Evolutionary conservation across 148 eudicot genomes (phyloP).

Genomic region (Chenopodium album): DNA sequence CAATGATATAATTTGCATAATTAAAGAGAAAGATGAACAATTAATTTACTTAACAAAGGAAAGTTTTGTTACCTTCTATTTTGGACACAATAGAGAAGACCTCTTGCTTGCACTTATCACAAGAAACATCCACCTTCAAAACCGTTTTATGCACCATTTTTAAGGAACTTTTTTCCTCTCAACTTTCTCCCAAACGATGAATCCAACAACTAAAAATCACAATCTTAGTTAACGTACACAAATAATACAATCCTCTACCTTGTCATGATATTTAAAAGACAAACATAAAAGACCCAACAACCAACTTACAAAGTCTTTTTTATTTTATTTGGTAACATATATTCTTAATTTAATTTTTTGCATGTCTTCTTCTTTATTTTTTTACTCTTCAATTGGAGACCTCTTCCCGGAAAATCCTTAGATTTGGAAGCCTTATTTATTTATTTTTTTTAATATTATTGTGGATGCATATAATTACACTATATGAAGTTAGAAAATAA

Average conservation of each 20-base stretch:
- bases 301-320: not conserved
- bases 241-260: not conserved
- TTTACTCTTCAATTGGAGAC: too few relatives aligned
- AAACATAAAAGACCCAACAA: not conserved
- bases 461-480: too few relatives aligned
- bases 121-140: slow-evolving; percentile 46
- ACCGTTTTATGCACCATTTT: slow-evolving; percentile 40
- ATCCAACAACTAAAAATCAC: not conserved
- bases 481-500: too few relatives aligned
- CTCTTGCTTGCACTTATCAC: slow-evolving; percentile 49
- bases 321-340: too few relatives aligned
- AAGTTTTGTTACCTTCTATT: slow-evolving; percentile 35
- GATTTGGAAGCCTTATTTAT: too few relatives aligned
- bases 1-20: not conserved
- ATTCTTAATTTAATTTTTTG: too few relatives aligned
- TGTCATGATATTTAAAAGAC: slow-evolving; percentile 3
- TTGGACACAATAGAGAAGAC: slow-evolving; percentile 45
- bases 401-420: too few relatives aligned
- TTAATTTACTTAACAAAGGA: not conserved
- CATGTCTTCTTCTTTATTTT: too few relatives aligned
- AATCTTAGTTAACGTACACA: not conserved
- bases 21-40: not conserved
- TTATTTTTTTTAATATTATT: too few relatives aligned
- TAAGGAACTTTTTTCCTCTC: not conserved
- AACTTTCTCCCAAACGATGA: not conserved